Base-by-base conservation (phyloP, 1,139 yeast genomes). In the Wickerhamomyces sp. region DNA sequence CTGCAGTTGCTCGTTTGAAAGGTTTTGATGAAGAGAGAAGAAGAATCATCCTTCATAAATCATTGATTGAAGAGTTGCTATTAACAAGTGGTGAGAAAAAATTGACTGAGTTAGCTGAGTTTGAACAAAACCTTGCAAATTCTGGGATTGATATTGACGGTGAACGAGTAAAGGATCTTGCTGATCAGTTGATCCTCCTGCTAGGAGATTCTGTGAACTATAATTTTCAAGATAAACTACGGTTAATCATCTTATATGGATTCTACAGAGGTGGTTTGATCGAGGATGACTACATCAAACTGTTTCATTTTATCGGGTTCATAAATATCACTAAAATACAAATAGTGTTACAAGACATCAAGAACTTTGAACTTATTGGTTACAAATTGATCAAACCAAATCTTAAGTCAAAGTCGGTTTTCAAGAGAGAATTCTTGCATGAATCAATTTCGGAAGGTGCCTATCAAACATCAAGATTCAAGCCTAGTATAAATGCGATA, bases 261-360 rank as follows among this genome's bases (percentile, higher is more conserved):
- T 61, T 89, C 29, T 85, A 81, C 60, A 72, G 97, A 49, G 92
- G 94, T 5, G 98, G 99, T 0, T 67, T 92, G 22, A 71, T 87
- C 15, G 83, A 81, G 49, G 60, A 71, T 8, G 99, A 92, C 64
- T 77, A 84, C 48, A 64, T 67, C 38, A 89, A 92, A 55, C 63
- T 92, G 33, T 73, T 81, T 35, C 65, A 71, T 39, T 94, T 90
- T 54, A 76, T 86, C 36, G 85, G 82, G 0, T 74, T 87, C 14
- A 63, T 67, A 30, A 73, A 76, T 37, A 67, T 68, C 18, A 61
- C 58, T 43, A 94, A 85, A 35, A 68, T 76, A 42, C 63, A 67
- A 21, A 68, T 73, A 19, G 65, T 69, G 33, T 45, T 75, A 43
- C 62, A 75, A 33, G 71, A 87, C 40, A 77, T 90, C 57, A 69